Evolutionary conservation across 805 yeast genomes (phyloP), one percentile per base, ranked within the genome.

Genomic region (Metschnikowia henanensis): DNA sequence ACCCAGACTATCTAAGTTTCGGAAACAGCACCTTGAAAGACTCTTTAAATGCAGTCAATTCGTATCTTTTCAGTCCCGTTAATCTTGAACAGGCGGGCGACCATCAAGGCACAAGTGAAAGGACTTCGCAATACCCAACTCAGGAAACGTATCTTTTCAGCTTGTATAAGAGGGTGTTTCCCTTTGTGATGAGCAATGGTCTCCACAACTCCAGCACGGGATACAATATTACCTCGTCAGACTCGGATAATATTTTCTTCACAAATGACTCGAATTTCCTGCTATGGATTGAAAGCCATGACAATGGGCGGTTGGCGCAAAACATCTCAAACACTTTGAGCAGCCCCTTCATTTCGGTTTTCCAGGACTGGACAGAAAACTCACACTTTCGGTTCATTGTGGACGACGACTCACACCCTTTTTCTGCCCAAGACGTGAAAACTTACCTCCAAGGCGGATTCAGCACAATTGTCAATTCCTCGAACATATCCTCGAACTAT

Each of bases 381-480:
- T 41, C 61, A 3, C 59, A 56, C 26, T 70, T 69, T 47, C 46
- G 66, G 25, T 58, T 54, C 37, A 56, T 64, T 6, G 21, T 56
- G 7, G 83, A 82, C 50, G 49, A 61, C 22, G 53, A 58, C 1
- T 52, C 49, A 0, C 28, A 35, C 10, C 66, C 70, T 1, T 83
- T 77, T 55, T 61, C 75, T 0, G 50, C 65, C 13, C 47, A 44
- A 0, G 51, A 75, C 1, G 64, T 81, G 30, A 55, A 57, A 30
- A 51, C 64, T 2, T 70, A 70, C 34, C 58, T 81, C 4, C 46
- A 61, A 17, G 73, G 83, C 52, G 97, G 97, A 0, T 76, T 68
- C 41, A 73, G 87, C 0, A 89, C 96, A 0, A 72, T 88, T 0
- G 59, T 89, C 22, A 64, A 75, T 64, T 38, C 78, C 50, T 50